Evolutionary conservation across 441 rosid species (phyloP), one percentile per base, ranked within the genome.

Genomic region (Pelargonium citronellum): DNA sequence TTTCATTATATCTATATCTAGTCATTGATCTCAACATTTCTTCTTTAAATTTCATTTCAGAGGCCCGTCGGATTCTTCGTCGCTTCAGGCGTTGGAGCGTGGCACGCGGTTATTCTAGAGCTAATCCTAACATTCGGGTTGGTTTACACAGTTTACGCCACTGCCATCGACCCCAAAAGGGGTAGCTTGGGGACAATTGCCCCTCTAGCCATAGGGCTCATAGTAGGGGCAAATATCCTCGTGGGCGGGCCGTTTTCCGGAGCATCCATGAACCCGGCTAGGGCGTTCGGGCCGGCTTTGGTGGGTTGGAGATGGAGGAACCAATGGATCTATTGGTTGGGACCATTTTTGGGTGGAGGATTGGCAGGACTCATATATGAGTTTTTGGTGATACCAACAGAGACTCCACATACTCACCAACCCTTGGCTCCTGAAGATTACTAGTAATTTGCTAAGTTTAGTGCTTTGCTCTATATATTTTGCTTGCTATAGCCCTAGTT

Each of bases 281-380:
- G 89, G 77, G 94, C 94, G 0, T 89, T 89, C 30, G 97, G 92
- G 49, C 92, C 92, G 2, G 91, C 96, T 0, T 81, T 91, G n/a
- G 89, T 91, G 8, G 96, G 92, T 44, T 88, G 96, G 97, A 88
- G 94, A 73, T 91, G 94, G 96, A 71, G 75, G 51, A 84, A 89
- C 78, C 96, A 88, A 69, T 91, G 97, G 97, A 86, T 91, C 78
- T 89, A 91, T 71, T 91, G 96, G 97, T 75, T 88, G 0, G 92
- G 96, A 51, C 94, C 96, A 3, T 78, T 91, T 41, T 20, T 87
- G 0, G 96, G 97, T 11, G 89, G 84, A 8, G 92, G 86, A 11
- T 47, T 89, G 5, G 96, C 92, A 0, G 96, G 82, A 0, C 82
- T 88, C 7, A 67, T 89, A 17, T 88, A 91, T 3, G 94, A 91